Conservation (phyloP, 805 yeast species). For the Teunomyces pallodes region DNA sequence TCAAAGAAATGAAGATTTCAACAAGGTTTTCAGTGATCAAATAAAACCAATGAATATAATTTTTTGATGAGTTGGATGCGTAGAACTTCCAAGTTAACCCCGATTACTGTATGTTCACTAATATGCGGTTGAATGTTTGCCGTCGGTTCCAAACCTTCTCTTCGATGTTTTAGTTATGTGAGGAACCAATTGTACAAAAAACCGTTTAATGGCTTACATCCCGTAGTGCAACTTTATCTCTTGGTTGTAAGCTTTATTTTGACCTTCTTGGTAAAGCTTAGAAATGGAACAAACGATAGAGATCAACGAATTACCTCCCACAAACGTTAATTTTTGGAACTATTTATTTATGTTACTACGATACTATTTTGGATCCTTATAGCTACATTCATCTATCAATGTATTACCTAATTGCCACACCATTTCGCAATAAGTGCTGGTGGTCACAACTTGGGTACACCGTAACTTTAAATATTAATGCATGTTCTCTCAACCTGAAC, state of each 20-base stretch:
- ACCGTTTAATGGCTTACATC: constrained; percentile 32
- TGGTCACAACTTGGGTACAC: too few species aligned
- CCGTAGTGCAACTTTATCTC: constrained; percentile 32
- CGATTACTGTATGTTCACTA: constrained; percentile 19
- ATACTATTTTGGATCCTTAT: too few species aligned
- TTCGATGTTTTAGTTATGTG: constrained; percentile 59
- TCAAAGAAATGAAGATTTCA: constrained; percentile 57
- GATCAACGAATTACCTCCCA: constrained; percentile 26
- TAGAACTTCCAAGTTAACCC: constrained; percentile 18
- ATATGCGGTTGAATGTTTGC: constrained; percentile 28
- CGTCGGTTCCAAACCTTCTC: constrained; percentile 35
- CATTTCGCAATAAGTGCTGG: too few species aligned
- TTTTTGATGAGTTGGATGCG: constrained; percentile 21
- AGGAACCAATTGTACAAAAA: constrained; percentile 50
- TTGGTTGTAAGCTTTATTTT: constrained; percentile 28
- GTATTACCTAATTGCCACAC: constrained; percentile 16
- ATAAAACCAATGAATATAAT: constrained; percentile 17
- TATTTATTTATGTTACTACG: constrained; percentile 9
- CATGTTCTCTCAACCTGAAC: too few species aligned
- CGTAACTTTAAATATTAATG: too few species aligned
- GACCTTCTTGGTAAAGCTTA: constrained; percentile 18
- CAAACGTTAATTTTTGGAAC: constrained; percentile 36
- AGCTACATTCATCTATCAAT: constrained; percentile 15
- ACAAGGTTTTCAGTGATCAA: constrained; percentile 54
- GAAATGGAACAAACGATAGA: constrained; percentile 15